These are phyloP conservation scores for Pochonia chlamydosporia DNA, from an alignment of 2,329 filamentous ascomycete genomes.

Conservation along the genomic window DNA sequence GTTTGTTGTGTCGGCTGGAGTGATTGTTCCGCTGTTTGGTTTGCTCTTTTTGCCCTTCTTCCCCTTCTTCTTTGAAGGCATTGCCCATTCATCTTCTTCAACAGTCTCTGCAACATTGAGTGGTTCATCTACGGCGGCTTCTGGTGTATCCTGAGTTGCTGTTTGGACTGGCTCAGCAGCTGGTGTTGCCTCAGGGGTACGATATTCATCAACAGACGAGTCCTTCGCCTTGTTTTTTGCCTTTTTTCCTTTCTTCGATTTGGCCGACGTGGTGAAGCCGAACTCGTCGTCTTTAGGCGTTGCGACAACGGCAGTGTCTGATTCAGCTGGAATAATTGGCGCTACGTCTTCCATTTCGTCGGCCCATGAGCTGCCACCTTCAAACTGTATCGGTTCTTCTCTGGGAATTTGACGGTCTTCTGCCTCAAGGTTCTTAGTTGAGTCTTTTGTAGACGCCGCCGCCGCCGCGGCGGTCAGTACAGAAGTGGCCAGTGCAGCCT, in stretches of 20 bases:
- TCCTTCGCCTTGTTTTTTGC: slow-evolving; percentile 18
- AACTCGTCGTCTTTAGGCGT: slow-evolving; percentile 14
- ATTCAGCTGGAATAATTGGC: background rate
- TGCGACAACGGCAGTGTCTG: background rate
- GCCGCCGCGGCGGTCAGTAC: slow-evolving; percentile 5
- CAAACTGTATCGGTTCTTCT: background rate
- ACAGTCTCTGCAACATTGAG: background rate
- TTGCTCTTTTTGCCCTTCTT: slow-evolving; percentile 32
- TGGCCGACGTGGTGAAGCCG: too few relatives aligned
- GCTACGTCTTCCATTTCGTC: slow-evolving; percentile 11
- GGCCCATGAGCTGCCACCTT: slow-evolving; percentile 9
- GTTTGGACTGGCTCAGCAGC: background rate
- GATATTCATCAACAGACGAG: background rate
- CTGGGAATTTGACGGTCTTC: slow-evolving; percentile 1
- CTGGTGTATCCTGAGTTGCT: background rate
- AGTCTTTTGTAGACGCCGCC: background rate
- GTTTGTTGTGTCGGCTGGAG: background rate
- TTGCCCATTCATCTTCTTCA: slow-evolving; percentile 12
- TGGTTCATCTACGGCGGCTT: background rate
- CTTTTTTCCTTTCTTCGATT: slow-evolving; percentile 36
- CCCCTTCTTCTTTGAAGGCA: slow-evolving; percentile 22
- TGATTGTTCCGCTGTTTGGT: slow-evolving; percentile 1
- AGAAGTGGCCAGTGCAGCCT: slow-evolving; percentile 17
- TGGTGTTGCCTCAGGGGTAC: background rate
- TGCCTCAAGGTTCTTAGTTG: background rate